These are phyloP conservation scores for Amphichorda felina DNA, from an alignment of 2,329 filamentous ascomycete genomes.

Conservation along the genomic window DNA sequence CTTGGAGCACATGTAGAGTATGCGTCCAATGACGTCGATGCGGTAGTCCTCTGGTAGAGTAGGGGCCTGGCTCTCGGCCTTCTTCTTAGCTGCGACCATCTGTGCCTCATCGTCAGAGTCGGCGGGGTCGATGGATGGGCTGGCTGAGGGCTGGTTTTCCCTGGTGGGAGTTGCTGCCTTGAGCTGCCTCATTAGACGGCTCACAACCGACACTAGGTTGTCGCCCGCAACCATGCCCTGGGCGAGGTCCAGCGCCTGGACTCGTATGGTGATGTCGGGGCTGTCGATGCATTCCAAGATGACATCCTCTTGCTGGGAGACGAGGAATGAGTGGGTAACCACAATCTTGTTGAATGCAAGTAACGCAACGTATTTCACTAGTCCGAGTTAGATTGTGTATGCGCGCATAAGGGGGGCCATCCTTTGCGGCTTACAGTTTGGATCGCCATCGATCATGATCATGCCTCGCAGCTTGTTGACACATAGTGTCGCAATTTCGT, in stretches of 20 bases:
- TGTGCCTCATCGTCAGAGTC: slow-evolving; percentile 40
- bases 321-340: slow-evolving; percentile 72
- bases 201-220: slow-evolving; percentile 73
- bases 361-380: slow-evolving; percentile 94
- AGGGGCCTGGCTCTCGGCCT: slow-evolving; percentile 28
- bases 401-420: not conserved
- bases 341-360: slow-evolving; percentile 95
- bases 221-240: slow-evolving; percentile 88
- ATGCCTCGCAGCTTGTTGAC: slow-evolving; percentile 89
- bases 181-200: slow-evolving; percentile 78
- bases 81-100: slow-evolving; percentile 18
- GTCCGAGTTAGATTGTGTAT: not conserved
- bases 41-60: slow-evolving; percentile 80
- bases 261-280: slow-evolving; percentile 86
- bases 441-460: slow-evolving; percentile 86
- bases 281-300: slow-evolving; percentile 96
- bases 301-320: slow-evolving; percentile 88
- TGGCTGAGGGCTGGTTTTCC: slow-evolving; percentile 26
- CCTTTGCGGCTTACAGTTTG: slow-evolving; percentile 57
- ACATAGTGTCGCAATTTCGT: slow-evolving; percentile 86
- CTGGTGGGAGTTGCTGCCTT: slow-evolving; percentile 47
- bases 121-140: slow-evolving; percentile 29
- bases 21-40: slow-evolving; percentile 67
- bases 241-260: slow-evolving; percentile 83
- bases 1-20: slow-evolving; percentile 79